Conservation (phyloP, 164 flowering plant genomes). For the Annona cherimola region DNA sequence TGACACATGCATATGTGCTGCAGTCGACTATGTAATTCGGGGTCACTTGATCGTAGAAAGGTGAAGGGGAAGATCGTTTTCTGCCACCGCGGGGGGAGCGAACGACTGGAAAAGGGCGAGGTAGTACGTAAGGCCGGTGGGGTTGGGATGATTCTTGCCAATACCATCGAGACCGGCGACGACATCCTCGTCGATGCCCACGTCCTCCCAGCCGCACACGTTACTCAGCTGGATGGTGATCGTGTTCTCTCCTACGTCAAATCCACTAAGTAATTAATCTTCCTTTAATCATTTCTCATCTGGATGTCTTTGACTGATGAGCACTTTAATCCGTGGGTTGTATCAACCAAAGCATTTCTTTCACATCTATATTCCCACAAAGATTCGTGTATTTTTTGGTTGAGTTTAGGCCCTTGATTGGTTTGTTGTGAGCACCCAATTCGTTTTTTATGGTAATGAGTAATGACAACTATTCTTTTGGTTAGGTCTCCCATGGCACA, state of each 20-base stretch:
- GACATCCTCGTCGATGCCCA: slow-evolving; percentile 37
- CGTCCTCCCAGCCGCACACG: slow-evolving; percentile 43
- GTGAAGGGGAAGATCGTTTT: slow-evolving; percentile 55
- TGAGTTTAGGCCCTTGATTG: not conserved
- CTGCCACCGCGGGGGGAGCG: slow-evolving; percentile 43
- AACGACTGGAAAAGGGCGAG: slow-evolving; percentile 40
- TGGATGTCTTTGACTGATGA: not conserved
- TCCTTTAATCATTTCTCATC: too few species aligned
- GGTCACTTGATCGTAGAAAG: slow-evolving; percentile 40
- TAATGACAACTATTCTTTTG: not conserved
- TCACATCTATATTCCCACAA: not conserved
- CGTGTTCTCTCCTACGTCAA: slow-evolving; percentile 37
- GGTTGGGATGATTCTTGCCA: slow-evolving; percentile 50
- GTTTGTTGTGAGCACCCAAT: not conserved
- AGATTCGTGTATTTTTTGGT: not conserved
- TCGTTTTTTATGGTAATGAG: not conserved
- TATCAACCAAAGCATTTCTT: not conserved
- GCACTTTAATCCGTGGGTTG: not conserved
- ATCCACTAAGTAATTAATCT: slow-evolving; percentile 29
- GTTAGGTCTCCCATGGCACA: slow-evolving; percentile 48
- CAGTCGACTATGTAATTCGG: slow-evolving; percentile 17
- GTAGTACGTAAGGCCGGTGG: slow-evolving; percentile 39
- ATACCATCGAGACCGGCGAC: slow-evolving; percentile 28
- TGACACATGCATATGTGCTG: not conserved
- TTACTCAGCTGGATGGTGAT: slow-evolving; percentile 33